A percentile compares a stretch with the other conserved stretches of the same genome.
These are phyloP conservation scores for Lichina pygmaea DNA, from an alignment of 495 filamentous ascomycete species.

Conservation along the genomic window DNA sequence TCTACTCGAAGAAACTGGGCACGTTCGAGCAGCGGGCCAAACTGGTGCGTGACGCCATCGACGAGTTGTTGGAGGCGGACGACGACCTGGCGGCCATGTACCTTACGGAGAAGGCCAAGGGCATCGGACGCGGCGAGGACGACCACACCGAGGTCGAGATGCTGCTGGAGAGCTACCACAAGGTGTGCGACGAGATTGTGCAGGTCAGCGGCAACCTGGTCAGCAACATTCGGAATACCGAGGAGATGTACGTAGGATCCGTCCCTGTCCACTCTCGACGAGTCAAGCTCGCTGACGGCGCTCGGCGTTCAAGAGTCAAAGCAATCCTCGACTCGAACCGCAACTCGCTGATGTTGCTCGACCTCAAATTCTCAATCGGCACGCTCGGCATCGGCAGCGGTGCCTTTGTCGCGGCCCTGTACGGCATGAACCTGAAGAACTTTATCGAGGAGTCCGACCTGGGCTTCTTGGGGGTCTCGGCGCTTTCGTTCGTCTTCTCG, in stretches of 20 bases:
- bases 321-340: slow-evolving; percentile 96
- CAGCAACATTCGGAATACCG: slow-evolving; percentile 87
- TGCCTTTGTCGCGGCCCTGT: slow-evolving; percentile 84
- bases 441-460: slow-evolving; percentile 92
- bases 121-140: slow-evolving; percentile 47
- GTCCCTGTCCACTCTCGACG: neutral
- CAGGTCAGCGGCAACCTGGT: slow-evolving; percentile 81
- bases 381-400: slow-evolving; percentile 79
- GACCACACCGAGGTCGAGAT: slow-evolving; percentile 95
- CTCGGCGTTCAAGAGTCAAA: slow-evolving; percentile 33
- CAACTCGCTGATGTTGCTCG: slow-evolving; percentile 93
- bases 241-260: slow-evolving; percentile 56
- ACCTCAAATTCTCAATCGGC: slow-evolving; percentile 86
- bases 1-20: slow-evolving; percentile 83
- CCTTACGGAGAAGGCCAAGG: slow-evolving; percentile 55
- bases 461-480: slow-evolving; percentile 54
- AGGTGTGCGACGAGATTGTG: slow-evolving; percentile 92
- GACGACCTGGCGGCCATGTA: slow-evolving; percentile 94
- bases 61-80: slow-evolving; percentile 90
- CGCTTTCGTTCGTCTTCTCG: slow-evolving; percentile 41
- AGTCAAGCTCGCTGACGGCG: neutral
- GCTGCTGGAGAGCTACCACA: slow-evolving; percentile 89
- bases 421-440: slow-evolving; percentile 98
- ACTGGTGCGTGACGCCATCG: slow-evolving; percentile 79
- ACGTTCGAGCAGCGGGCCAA: slow-evolving; percentile 95